Evolutionary conservation across 192 early-diverging fungal genomes (phyloP).

Genomic region (Umbelopsis isabellina): DNA sequence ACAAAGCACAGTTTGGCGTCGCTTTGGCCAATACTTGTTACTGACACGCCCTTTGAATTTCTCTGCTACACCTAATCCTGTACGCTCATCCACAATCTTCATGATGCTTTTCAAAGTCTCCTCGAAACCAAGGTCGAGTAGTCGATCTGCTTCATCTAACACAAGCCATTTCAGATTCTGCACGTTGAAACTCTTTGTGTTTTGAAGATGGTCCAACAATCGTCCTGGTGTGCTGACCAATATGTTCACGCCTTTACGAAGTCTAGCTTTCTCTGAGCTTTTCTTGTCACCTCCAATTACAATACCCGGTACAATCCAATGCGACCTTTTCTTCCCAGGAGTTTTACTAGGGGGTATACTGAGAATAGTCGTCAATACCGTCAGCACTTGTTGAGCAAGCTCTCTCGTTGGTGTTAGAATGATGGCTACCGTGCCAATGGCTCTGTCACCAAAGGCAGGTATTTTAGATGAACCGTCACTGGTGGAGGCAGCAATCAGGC

Average conservation of each 20-base stretch:
- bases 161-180: constrained; percentile 93
- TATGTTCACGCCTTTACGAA: constrained; percentile 87
- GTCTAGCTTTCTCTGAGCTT: constrained; percentile 77
- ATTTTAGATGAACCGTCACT: constrained; percentile 46
- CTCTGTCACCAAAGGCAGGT: constrained; percentile 50
- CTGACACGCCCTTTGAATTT: constrained; percentile 43
- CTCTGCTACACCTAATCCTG: constrained; percentile 27
- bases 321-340: constrained; percentile 45
- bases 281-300: constrained; percentile 85
- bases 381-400: constrained; percentile 92
- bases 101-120: constrained; percentile 75
- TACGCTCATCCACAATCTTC: constrained; percentile 61
- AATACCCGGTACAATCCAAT: constrained; percentile 86
- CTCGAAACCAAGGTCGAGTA: constrained; percentile 94
- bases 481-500: constrained; percentile 71
- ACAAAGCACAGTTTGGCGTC: constrained; percentile 78
- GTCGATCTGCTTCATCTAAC: constrained; percentile 95
- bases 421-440: constrained; percentile 87
- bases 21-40: constrained; percentile 57
- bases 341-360: constrained; percentile 53
- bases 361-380: constrained; percentile 74
- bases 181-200: constrained; percentile 82
- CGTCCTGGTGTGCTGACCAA: constrained; percentile 96
- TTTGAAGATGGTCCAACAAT: constrained; percentile 84
- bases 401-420: constrained; percentile 97